Conservation (phyloP, 805 yeast genomes). For the Sugiyamaella qingdaonensis region DNA sequence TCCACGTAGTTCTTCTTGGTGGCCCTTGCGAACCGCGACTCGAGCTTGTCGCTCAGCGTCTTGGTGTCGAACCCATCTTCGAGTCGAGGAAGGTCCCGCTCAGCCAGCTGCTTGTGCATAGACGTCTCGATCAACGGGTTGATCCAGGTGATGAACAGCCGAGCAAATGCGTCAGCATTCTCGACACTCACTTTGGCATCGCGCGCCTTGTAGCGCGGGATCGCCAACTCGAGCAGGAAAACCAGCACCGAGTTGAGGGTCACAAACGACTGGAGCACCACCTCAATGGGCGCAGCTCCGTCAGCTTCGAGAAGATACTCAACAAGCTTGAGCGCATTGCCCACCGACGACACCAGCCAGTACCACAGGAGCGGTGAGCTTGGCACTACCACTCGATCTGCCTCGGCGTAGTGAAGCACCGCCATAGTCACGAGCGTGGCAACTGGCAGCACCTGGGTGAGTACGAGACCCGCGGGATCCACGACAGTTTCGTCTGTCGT, state of each 20-base stretch:
- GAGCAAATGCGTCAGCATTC: slow-evolving; percentile 13
- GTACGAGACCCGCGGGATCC: background rate
- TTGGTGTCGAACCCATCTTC: slow-evolving; percentile 57
- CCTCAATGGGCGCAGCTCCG: background rate
- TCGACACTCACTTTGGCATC: slow-evolving; percentile 5
- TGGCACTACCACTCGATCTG: background rate
- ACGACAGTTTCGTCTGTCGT: background rate
- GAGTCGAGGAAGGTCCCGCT: slow-evolving; percentile 64
- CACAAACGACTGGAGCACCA: background rate
- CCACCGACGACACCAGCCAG: slow-evolving; percentile 5
- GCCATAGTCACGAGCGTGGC: background rate
- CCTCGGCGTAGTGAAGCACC: slow-evolving; percentile 6
- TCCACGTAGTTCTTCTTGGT: slow-evolving; percentile 21
- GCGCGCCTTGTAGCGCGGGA: background rate
- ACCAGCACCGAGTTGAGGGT: background rate
- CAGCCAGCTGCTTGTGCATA: slow-evolving; percentile 14
- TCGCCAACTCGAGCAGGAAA: background rate
- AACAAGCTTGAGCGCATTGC: background rate
- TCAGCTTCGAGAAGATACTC: background rate
- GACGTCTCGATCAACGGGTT: slow-evolving; percentile 11
- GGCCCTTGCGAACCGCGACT: slow-evolving; percentile 54
- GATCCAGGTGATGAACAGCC: slow-evolving; percentile 13
- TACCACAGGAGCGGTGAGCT: slow-evolving; percentile 9
- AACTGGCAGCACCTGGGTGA: background rate
- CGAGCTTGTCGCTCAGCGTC: slow-evolving; percentile 43